phyloP scores from a whole-genome alignment of 306 rosid genomes.

The Dryas drummondii region DNA sequence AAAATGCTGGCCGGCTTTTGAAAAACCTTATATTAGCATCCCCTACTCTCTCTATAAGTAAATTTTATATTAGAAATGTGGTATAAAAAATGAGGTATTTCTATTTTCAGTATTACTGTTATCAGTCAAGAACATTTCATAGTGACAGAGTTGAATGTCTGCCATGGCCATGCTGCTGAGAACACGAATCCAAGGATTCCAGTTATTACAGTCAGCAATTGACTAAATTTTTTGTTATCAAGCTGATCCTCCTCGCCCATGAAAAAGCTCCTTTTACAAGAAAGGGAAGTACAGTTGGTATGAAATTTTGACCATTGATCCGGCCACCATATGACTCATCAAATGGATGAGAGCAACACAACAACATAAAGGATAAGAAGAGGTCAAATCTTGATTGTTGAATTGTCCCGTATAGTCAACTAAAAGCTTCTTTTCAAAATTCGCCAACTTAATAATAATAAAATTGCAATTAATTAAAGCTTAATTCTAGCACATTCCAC shows the following conservation, averaged over 20 bases:
- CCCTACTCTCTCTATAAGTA: no score
- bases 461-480: neutral
- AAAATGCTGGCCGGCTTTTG: neutral
- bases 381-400: neutral
- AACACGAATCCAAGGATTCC: neutral
- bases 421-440: slow-evolving; percentile 17
- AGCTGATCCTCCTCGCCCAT: neutral
- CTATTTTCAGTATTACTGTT: no score
- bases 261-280: neutral
- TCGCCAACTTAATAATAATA: slow-evolving; percentile 6
- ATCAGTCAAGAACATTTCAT: neutral
- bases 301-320: neutral
- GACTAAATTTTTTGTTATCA: neutral
- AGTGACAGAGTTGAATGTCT: neutral
- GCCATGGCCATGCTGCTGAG: neutral
- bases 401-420: slow-evolving; percentile 9
- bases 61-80: no score
- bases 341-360: neutral
- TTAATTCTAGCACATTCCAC: neutral
- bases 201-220: neutral
- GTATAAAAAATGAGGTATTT: no score
- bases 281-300: no score
- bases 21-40: neutral
- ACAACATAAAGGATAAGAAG: neutral
- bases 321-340: neutral